Percentiles rank a stretch among this genome's conserved stretches.
These are phyloP conservation scores for Vitis riparia DNA, from an alignment of 164 flowering plant species.

Conservation along the genomic window DNA sequence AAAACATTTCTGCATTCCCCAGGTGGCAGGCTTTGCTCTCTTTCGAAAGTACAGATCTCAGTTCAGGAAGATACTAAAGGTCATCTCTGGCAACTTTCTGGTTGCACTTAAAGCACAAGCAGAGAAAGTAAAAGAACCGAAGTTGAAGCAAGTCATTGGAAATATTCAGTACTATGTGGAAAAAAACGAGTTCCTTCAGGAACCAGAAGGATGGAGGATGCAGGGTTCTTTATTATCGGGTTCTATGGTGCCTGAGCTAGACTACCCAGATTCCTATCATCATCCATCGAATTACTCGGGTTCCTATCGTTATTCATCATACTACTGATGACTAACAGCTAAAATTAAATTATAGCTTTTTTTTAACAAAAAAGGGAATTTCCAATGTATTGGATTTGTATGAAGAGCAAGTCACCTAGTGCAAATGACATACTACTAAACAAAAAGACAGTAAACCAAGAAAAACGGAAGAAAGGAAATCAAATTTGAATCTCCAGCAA, in stretches of 20 bases:
- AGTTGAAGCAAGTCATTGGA: constrained; percentile 28
- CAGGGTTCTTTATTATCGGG: constrained; percentile 34
- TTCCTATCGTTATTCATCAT: too few species aligned
- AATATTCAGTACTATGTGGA: constrained; percentile 55
- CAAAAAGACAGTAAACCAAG: too few species aligned
- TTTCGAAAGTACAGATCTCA: constrained; percentile 62
- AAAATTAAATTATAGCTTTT: too few species aligned
- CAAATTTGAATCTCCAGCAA: too few species aligned
- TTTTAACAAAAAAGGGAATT: too few species aligned
- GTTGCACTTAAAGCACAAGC: constrained; percentile 35
- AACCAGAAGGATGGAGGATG: constrained; percentile 72
- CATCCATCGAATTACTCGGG: background rate
- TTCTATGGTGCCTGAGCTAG: constrained; percentile 20
- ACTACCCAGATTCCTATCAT: constrained; percentile 19
- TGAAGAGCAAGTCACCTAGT: too few species aligned
- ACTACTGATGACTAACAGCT: too few species aligned
- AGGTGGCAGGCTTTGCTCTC: constrained; percentile 88
- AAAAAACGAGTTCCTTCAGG: constrained; percentile 49
- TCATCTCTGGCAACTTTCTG: constrained; percentile 50
- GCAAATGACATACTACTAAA: too few species aligned
- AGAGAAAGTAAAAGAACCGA: constrained; percentile 22
- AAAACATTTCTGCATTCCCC: constrained; percentile 19
- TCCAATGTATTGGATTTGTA: too few species aligned
- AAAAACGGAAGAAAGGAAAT: too few species aligned
- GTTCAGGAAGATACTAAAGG: constrained; percentile 61